Conservation (phyloP, 2,329 filamentous ascomycete genomes). For the Xylaria sp. region DNA sequence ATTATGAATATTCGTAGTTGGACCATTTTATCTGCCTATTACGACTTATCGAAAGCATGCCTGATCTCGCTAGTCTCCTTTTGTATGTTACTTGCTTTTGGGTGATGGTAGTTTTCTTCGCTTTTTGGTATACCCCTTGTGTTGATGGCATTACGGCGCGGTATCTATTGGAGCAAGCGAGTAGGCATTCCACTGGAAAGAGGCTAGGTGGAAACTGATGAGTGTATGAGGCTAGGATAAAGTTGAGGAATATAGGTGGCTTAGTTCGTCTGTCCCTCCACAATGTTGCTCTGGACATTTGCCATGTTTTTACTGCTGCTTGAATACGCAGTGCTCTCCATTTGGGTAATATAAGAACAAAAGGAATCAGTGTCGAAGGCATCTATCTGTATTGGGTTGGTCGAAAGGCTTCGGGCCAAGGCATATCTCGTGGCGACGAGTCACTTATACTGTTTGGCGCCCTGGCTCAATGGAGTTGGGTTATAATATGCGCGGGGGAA, state of each 20-base stretch:
- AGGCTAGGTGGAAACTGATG: conserved; percentile 10
- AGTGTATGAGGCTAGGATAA: conserved; percentile 11
- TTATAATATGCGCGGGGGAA: conserved; percentile 25
- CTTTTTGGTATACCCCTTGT: conserved; percentile 47
- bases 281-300: conserved; percentile 9
- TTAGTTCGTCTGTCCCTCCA: conserved; percentile 11
- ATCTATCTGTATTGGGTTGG: conserved; percentile 13
- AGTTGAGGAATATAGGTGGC: conserved; percentile 7
- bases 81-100: conserved; percentile 23
- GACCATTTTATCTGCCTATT: neutral
- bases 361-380: conserved; percentile 16
- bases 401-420: conserved; percentile 18
- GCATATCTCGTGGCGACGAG: conserved; percentile 29
- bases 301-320: conserved; percentile 23
- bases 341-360: conserved; percentile 26
- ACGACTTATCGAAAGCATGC: conserved; percentile 11
- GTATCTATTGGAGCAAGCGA: conserved; percentile 26
- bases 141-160: conserved; percentile 28
- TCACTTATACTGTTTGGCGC: conserved; percentile 25
- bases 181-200: conserved; percentile 17
- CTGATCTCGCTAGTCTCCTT: neutral
- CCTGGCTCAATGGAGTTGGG: conserved; percentile 38
- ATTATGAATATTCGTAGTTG: conserved; percentile 15
- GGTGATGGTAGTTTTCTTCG: conserved; percentile 27
- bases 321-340: conserved; percentile 27